These are phyloP conservation scores for Zygosaccharomyces lentus DNA, from an alignment of 805 yeast genomes.

Conservation along the genomic window DNA sequence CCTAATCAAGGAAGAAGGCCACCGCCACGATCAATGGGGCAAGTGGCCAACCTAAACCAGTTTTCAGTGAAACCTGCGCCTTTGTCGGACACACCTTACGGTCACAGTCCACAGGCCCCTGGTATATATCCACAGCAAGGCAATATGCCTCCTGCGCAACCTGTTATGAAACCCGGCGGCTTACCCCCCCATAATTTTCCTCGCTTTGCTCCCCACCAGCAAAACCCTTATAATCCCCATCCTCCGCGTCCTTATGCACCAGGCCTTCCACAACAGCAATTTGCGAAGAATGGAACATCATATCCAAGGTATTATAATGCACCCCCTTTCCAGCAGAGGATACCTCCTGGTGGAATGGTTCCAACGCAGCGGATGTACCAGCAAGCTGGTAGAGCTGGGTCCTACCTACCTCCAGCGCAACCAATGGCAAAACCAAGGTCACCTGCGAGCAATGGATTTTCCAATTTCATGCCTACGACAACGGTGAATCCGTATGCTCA, in stretches of 20 bases:
- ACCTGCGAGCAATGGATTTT: conserved; percentile 27
- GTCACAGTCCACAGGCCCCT: not conserved
- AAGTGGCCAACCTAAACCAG: not conserved
- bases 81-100: not conserved
- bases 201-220: not conserved
- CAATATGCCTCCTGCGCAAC: not conserved
- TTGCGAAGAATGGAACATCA: conserved; percentile 3
- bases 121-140: not conserved
- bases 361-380: conserved; percentile 8
- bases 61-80: not conserved
- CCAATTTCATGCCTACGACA: conserved; percentile 34
- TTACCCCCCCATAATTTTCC: not conserved
- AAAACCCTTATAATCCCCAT: not conserved
- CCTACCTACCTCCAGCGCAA: conserved; percentile 10
- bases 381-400: conserved; percentile 14
- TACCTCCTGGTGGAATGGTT: conserved; percentile 2
- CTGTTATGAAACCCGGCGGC: conserved; percentile 1
- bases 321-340: conserved; percentile 8
- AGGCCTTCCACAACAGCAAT: conserved; percentile 10
- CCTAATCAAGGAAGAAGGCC: not conserved
- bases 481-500: conserved; percentile 29
- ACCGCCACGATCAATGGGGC: not conserved
- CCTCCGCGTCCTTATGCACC: conserved; percentile 7
- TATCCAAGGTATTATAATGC: conserved; percentile 6
- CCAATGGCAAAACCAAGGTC: conserved; percentile 13